Conservation (phyloP, 805 yeast species). For the Cyberlindnera xishuangbannaensis region DNA sequence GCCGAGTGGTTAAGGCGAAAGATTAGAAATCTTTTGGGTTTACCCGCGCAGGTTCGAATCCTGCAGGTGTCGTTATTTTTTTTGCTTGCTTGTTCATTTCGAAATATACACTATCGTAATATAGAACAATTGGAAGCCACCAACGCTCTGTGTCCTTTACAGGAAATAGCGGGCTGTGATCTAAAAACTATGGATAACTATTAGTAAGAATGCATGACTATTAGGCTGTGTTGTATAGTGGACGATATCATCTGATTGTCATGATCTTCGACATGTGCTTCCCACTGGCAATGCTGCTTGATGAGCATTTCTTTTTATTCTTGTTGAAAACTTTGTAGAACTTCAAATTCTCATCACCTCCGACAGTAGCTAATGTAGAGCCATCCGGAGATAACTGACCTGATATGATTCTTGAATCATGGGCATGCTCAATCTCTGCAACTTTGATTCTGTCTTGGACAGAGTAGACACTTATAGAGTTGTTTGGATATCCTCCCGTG, state of each 20-base stretch:
- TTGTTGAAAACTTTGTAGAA: slow-evolving; percentile 87
- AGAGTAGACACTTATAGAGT: slow-evolving; percentile 75
- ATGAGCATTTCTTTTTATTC: slow-evolving; percentile 29
- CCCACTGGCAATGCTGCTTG: slow-evolving; percentile 31
- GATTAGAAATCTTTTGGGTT: slow-evolving; percentile 56
- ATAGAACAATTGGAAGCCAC: too few species aligned
- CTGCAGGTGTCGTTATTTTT: slow-evolving; percentile 55
- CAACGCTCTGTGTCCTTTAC: too few species aligned
- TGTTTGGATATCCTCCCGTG: slow-evolving; percentile 90
- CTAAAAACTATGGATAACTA: too few species aligned
- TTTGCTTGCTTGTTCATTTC: too few species aligned
- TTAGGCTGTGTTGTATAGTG: too few species aligned
- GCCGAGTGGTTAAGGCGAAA: slow-evolving; percentile 68
- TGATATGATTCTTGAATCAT: slow-evolving; percentile 79
- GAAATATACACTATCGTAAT: too few species aligned
- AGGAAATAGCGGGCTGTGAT: too few species aligned
- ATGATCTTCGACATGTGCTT: slow-evolving; percentile 45
- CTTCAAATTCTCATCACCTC: slow-evolving; percentile 93
- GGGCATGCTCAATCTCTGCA: slow-evolving; percentile 82
- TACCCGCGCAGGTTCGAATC: slow-evolving; percentile 65
- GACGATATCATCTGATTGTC: slow-evolving; percentile 47
- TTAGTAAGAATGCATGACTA: too few species aligned
- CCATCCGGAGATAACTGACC: slow-evolving; percentile 89
- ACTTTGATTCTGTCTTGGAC: slow-evolving; percentile 83
- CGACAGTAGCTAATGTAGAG: slow-evolving; percentile 85